Base-by-base conservation (phyloP, 345 rosid species). In the Euphorbia peplus region DNA sequence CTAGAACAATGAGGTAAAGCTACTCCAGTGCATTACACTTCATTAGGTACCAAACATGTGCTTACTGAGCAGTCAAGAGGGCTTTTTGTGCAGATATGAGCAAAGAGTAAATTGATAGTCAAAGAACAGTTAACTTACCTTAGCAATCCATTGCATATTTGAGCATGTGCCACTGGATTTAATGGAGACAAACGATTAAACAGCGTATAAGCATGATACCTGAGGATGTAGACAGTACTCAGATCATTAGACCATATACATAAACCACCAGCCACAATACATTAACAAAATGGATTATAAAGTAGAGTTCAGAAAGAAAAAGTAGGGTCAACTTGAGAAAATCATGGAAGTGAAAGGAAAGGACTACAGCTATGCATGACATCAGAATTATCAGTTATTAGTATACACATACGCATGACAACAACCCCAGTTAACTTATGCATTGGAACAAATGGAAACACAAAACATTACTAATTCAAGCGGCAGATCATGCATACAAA, bases 111-210 rank as follows among this genome's bases (percentile, higher is more conserved):
- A 59, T 24, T 37, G 30, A 63, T 15, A 64, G 67, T 26, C 62
- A 4, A 30, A 26, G 21, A 68, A 30, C 5, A 12, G 26, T 51
- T 29, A 14, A 73, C 65, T 78, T 75, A 95, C 99, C 97, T 86
- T 69, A 95, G 83, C 78, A 95, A 81, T 59, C 89, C 88, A 70
- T 75, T 75, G 76, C 97, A 92, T 61, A 95, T 90, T 79, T 84
- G 91, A 78, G 69, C 70, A 78, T 95, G 97, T 16, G 92, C 98
- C 83, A 90, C 99, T 2, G 97, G 95, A 84, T 92, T 90, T 74
- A 95, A 88, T 9, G 84, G 81, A 57, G 96, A 83, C 67, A 95
- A 89, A 16, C 96, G 96, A 73, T 86, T 86, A 67, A 92, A 90
- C 67, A 92, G 68, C 62, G 87, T 70, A 72, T 83, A 82, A 68